Base-by-base conservation (phyloP, 805 yeast species). In the Wickerhamiella qilinensis region DNA sequence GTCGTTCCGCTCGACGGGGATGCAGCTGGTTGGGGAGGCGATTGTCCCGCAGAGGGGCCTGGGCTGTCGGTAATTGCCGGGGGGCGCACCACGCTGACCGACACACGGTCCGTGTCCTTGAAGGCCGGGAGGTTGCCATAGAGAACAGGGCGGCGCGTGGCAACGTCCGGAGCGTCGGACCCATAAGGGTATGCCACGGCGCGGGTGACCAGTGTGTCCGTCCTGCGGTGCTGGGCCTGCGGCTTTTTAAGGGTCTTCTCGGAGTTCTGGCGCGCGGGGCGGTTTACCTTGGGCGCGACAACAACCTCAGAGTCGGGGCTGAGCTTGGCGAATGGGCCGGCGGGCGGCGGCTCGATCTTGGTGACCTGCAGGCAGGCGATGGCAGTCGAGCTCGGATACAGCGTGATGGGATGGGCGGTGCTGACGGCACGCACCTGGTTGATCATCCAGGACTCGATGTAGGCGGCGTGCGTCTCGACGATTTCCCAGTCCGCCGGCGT, bases 401-500 rank as follows among this genome's bases (percentile, higher is more conserved):
- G 77, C 4, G 79, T 68, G 36, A 86, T 58, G 1, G 62, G 57
- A 45, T 77, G 85, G 34, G 65, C 62, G 16, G 67, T 36, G 0
- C 74, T 62, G 1, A 85, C 79, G 36, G 86, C 78, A 42, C 96
- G 64, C 1, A 93, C 75, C 53, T 88, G 96, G 39, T 76, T 72
- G 27, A 88, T 60, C 48, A 86, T 66, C 45, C 71, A 71, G 34
- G 74, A 71, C 52, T 88, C 96, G 20, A 88, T 67, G 31, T 67
- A 70, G 21, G 69, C 73, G 2, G 94, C 88, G 55, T 88, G 81
- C 2, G 79, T 57, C 52, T 86, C 94, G 2, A 85, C 80, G 20
- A 82, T 61, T 46, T 86, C 96, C 96, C 96, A 88, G 53, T 88
- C 98, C 4, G 77, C 67, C 2, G 75, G 56, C 0, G 82, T 67